phyloP scores from a whole-genome alignment of 2,329 filamentous ascomycete genomes.

The Aspergillus floridensis region DNA sequence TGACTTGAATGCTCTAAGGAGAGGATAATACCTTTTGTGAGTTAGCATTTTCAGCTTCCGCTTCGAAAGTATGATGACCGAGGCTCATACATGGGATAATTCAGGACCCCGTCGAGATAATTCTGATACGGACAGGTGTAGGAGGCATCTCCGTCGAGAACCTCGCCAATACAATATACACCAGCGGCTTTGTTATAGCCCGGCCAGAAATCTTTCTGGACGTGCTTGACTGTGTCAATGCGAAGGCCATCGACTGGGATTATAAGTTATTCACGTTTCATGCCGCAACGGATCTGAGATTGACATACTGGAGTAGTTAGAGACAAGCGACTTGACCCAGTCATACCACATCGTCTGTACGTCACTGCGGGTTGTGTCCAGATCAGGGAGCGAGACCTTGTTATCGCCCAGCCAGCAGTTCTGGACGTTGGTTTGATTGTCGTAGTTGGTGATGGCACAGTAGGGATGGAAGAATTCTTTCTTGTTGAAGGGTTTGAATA shows the following conservation, averaged over 20 bases:
- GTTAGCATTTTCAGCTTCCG: background rate
- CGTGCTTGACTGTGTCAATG: constrained; percentile 52
- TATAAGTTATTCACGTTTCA: background rate
- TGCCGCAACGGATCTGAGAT: too few species aligned
- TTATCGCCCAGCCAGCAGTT: constrained; percentile 57
- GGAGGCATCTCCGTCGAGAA: constrained; percentile 39
- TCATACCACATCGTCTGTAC: constrained; percentile 53
- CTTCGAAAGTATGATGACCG: too few species aligned
- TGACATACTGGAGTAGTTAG: constrained; percentile 58
- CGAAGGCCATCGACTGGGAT: constrained; percentile 49
- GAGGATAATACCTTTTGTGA: constrained; percentile 29
- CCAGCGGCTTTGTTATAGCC: constrained; percentile 41
- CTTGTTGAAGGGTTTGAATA: constrained; percentile 55
- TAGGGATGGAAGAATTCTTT: constrained; percentile 59
- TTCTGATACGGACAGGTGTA: constrained; percentile 47
- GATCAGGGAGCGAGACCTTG: constrained; percentile 58
- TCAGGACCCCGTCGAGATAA: constrained; percentile 47
- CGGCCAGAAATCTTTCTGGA: constrained; percentile 46
- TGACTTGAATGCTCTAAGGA: constrained; percentile 37
- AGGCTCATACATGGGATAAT: constrained; percentile 42
- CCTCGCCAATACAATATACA: constrained; percentile 51
- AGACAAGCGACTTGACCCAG: constrained; percentile 59
- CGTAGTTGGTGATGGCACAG: constrained; percentile 55
- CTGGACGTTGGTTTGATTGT: constrained; percentile 45
- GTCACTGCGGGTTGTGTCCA: constrained; percentile 53